These are phyloP conservation scores for Aspergillus homomorphus DNA, from an alignment of 495 filamentous ascomycete genomes.

Conservation along the genomic window DNA sequence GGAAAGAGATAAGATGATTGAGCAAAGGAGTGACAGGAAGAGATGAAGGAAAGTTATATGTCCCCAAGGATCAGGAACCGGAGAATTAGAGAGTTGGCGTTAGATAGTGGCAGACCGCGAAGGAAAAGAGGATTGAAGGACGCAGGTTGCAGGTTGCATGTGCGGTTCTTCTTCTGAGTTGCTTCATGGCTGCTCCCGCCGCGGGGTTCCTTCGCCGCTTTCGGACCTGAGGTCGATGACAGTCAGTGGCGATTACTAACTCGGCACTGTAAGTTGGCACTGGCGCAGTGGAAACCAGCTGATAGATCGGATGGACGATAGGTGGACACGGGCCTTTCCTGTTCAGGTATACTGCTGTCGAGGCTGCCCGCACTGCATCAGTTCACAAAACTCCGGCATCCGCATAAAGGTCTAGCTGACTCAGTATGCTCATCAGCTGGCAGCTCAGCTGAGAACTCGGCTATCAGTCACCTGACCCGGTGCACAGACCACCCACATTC, in stretches of 20 bases:
- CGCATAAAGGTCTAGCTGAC: too few relatives aligned
- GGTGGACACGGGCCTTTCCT: too few relatives aligned
- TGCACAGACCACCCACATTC: slow-evolving; percentile 21
- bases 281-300: not conserved
- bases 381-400: too few relatives aligned
- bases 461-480: slow-evolving; percentile 11
- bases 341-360: too few relatives aligned
- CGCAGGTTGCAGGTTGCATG: not conserved
- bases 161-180: slow-evolving; percentile 1
- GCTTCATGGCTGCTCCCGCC: slow-evolving; percentile 4
- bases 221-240: slow-evolving; percentile 10
- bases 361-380: too few relatives aligned
- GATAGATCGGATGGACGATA: not conserved
- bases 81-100: not conserved
- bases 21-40: not conserved
- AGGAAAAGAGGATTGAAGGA: not conserved
- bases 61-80: slow-evolving; percentile 4
- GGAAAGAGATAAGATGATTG: not conserved
- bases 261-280: not conserved
- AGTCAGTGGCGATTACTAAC: slow-evolving; percentile 1
- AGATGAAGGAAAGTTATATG: not conserved
- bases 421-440: too few relatives aligned
- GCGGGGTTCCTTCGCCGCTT: slow-evolving; percentile 18
- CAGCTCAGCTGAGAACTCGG: not conserved
- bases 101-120: not conserved